Evolutionary conservation across 805 yeast genomes (phyloP), one percentile per base, ranked within the genome.

Genomic region (Candida anglica): DNA sequence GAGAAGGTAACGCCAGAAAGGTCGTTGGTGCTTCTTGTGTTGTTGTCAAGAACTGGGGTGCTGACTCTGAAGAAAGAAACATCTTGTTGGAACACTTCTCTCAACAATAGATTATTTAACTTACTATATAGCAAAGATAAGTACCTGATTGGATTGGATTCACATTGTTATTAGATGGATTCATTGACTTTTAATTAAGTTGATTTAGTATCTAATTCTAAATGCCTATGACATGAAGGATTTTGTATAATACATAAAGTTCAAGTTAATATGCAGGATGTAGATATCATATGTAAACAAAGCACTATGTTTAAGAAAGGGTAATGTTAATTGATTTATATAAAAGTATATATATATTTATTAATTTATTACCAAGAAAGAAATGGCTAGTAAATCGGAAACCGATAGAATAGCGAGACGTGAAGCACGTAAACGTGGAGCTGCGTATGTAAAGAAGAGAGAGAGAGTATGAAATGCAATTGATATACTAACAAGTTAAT

Each of bases 31-130:
- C 96, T 74, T 89, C 98, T 60, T 91, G 95, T 75, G 97, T 91
- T 67, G 98, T 93, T 61, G 86, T 93, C 81, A 89, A 86, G 82
- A 83, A 88, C 95, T 93, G 98, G 98, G 99, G 99, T 87, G 95
- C 87, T 67, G 96, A 88, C 75, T 84, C 98, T 60, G 91, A 81
- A 65, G 98, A 91, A 78, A 87, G 97, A 78, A 76, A 80, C 78
- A 83, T 86, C 74, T 81, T 93, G 69, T 80, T 93, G 72, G 94
- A 88, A 74, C 89, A 87, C 81, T 87, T 91, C 75, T 81, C 94
- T 60, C 85, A 84, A 67, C 88, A 86, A 73, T 80, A 83, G 74
- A 58, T 65, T 40, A 41, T 36, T 36, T 47, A 36, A 33, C 23
- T 19, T 30, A 5, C 15, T 11, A 16, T 14, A 11, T 11, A 11